phyloP scores from a whole-genome alignment of 208 protist genomes.

The Leishmania tarentolae region DNA sequence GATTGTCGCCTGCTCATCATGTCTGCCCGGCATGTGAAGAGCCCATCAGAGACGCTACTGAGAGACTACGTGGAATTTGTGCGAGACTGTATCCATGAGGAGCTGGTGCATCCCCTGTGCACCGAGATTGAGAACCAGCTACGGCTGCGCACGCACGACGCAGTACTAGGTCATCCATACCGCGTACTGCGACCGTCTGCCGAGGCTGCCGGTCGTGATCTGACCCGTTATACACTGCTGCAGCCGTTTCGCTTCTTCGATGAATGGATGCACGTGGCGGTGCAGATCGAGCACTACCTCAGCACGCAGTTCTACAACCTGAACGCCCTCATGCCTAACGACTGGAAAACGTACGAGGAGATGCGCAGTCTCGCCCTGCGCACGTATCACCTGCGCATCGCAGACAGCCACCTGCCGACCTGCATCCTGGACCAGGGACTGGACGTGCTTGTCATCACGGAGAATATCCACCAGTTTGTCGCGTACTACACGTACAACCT shows the following conservation, averaged over 20 bases:
- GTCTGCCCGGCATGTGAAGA: constrained; percentile 30
- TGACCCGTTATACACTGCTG: constrained; percentile 82
- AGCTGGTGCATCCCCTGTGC: constrained; percentile 76
- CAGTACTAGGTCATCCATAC: constrained; percentile 50
- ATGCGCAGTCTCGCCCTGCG: constrained; percentile 95
- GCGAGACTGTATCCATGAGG: constrained; percentile 44
- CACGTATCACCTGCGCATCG: constrained; percentile 87
- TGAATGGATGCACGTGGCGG: constrained; percentile 73
- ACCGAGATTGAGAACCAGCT: constrained; percentile 95
- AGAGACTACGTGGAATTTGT: constrained; percentile 62
- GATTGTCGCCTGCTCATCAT: constrained; percentile 56
- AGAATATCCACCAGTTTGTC: constrained; percentile 98
- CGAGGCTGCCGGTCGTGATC: constrained; percentile 40
- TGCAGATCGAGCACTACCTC: constrained; percentile 92
- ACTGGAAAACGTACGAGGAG: constrained; percentile 97
- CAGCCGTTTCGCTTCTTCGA: constrained; percentile 86
- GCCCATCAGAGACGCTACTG: constrained; percentile 34
- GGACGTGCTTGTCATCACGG: constrained; percentile 97
- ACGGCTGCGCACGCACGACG: constrained; percentile 91
- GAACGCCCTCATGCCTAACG: constrained; percentile 93
- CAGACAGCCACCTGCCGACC: constrained; percentile 92
- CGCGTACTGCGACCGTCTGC: constrained; percentile 16
- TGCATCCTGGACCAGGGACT: constrained; percentile 95
- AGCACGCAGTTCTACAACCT: constrained; percentile 97
- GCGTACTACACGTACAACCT: constrained; percentile 97